Conservation (phyloP, 1,284 basidiomycete species). For the Ustilago lituana region DNA sequence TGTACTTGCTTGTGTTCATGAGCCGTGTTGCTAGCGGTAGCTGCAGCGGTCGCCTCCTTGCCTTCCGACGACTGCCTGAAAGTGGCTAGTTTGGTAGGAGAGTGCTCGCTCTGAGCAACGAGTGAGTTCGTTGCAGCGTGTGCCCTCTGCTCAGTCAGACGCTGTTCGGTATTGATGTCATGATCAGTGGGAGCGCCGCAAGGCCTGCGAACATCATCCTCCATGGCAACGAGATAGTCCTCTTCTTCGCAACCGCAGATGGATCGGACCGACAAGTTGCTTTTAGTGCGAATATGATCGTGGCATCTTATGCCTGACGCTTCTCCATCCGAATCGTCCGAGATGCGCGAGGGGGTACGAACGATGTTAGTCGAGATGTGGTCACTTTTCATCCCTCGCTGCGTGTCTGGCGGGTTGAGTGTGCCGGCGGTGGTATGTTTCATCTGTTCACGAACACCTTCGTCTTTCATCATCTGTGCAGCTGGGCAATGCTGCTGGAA, state of each 20-base stretch:
- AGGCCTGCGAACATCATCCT: slow-evolving; percentile 27
- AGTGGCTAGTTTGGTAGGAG: neutral
- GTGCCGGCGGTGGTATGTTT: neutral
- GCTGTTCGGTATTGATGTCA: too few species aligned
- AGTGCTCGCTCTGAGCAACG: too few species aligned
- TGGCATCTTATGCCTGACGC: too few species aligned
- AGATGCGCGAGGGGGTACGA: slow-evolving; percentile 14
- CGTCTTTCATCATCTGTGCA: neutral
- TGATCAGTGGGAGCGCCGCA: neutral
- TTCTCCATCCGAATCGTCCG: neutral
- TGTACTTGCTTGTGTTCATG: neutral
- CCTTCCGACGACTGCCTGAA: neutral
- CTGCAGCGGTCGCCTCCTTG: neutral
- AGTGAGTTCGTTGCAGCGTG: neutral
- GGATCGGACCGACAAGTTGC: neutral
- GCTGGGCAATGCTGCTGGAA: slow-evolving; percentile 19
- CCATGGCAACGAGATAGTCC: slow-evolving; percentile 20
- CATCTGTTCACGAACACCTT: neutral
- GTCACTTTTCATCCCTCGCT: slow-evolving; percentile 1
- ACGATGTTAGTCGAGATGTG: slow-evolving; percentile 23
- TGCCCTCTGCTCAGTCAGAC: neutral
- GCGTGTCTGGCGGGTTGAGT: neutral
- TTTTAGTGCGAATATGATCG: neutral
- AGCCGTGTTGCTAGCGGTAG: neutral
- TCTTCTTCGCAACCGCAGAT: slow-evolving; percentile 23